Conservation (phyloP, 106 monocot genomes). For the Dendrobium nobile region DNA sequence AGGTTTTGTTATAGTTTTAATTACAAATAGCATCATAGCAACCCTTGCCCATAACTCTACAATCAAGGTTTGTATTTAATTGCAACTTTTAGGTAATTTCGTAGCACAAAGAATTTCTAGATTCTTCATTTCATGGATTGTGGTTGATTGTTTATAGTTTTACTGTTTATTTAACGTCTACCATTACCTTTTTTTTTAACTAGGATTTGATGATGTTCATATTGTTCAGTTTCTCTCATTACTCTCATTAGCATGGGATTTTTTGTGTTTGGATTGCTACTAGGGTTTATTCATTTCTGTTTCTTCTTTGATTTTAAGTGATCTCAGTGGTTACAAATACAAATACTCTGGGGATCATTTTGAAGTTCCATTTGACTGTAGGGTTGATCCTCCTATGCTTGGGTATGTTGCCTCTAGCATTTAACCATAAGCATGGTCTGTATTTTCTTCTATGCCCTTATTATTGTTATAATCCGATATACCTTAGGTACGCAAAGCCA, state of each 20-base stretch:
- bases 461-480: constrained; percentile 11
- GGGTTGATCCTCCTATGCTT: constrained; percentile 68
- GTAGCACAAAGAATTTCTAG: too few species aligned
- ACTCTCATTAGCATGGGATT: background rate
- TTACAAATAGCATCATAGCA: background rate
- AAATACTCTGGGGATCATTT: constrained; percentile 16
- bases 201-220: background rate
- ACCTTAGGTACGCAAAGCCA: constrained; percentile 63
- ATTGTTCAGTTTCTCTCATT: background rate
- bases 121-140: too few species aligned
- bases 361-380: constrained; percentile 57
- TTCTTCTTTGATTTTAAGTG: constrained; percentile 32
- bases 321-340: constrained; percentile 20
- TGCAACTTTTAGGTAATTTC: background rate
- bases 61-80: background rate
- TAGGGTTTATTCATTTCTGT: background rate
- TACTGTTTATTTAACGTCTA: too few species aligned
- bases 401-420: constrained; percentile 41
- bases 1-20: background rate
- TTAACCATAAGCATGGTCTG: background rate
- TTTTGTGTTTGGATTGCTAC: background rate
- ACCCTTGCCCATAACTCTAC: background rate
- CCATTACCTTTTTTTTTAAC: too few species aligned
- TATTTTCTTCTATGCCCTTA: background rate
- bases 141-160: too few species aligned